A percentile compares a stretch with the other conserved stretches of the same genome.
Conservation (phyloP, 192 early-diverging fungal genomes). For the Rhizoclosmatium globosum region DNA sequence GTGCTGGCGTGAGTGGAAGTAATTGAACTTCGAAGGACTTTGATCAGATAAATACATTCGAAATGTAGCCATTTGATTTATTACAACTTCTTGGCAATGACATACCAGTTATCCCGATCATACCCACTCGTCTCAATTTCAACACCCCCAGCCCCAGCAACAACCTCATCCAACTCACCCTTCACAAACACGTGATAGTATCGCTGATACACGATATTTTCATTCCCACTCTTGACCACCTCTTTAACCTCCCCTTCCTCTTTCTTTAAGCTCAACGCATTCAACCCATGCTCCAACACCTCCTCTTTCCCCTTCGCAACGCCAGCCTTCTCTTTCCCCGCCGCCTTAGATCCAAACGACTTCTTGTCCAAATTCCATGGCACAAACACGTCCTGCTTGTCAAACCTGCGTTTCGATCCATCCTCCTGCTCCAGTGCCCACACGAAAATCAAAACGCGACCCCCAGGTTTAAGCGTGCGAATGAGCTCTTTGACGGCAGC, state of each 20-base stretch:
- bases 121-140: conserved; percentile 80
- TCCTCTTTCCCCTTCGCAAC: neutral
- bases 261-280: conserved; percentile 35
- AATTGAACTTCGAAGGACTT: too few relatives aligned
- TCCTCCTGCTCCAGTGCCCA: conserved; percentile 96
- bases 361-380: conserved; percentile 83
- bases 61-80: too few relatives aligned
- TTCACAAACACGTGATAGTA: conserved; percentile 94
- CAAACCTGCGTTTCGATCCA: conserved; percentile 75
- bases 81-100: conserved; percentile 67
- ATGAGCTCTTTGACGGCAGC: conserved; percentile 81
- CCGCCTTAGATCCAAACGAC: neutral
- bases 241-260: conserved; percentile 41
- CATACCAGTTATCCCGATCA: conserved; percentile 96
- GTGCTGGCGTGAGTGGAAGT: conserved; percentile 39
- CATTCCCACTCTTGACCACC: conserved; percentile 45
- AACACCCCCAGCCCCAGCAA: conserved; percentile 59
- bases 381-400: conserved; percentile 92
- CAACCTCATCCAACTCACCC: conserved; percentile 82
- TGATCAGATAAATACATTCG: too few relatives aligned
- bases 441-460: conserved; percentile 85
- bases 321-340: neutral
- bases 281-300: neutral
- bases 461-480: conserved; percentile 75
- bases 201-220: conserved; percentile 53